Evolutionary conservation across 148 eudicot genomes (phyloP), one percentile per base, ranked within the genome.

Genomic region (Rhododendron williamsianum): DNA sequence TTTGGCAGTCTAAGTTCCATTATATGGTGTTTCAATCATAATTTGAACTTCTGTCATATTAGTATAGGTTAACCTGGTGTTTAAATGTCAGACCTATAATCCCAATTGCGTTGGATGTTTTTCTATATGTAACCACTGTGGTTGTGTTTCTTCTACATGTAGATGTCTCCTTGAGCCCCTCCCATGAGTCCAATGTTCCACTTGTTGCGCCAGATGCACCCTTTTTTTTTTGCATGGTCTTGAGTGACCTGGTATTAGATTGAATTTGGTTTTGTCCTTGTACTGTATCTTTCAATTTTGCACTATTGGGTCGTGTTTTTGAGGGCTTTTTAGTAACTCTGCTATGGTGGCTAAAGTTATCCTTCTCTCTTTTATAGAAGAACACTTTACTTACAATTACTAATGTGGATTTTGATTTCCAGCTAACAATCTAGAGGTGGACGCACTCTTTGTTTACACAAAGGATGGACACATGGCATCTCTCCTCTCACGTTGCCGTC

Each of bases 381-480:
- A 41, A 35, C 11, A 13, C 21, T 45, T 45, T 69, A 67, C 45
- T 63, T 63, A 2, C 52, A 21, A 16, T 38, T 58, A 11, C 30
- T 60, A 38, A 81, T 73, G 23, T 35, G 41, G 12, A 13, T 76
- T 78, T 7, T 67, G 27, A 58, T 85, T 78, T 85, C 92, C 95
- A 96, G 99, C 99, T 6, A 96, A 96, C 89, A 95, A 92, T 85
- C 84, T 96, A 82, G 97, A 89, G 90, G 99, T 91, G 83, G 99
- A 96, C 83, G 99, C 98, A 25, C 86, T 96, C 36, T 96, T 96
- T 78, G 99, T 96, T 71, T 96, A 91, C 90, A 92, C 99, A 5
- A 96, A 95, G 90, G 81, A 89, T 0, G 99, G 99, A 48, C 94
- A 95, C 90, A 95, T 96, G 97, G 99, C 99, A 67, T 96, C 98